Base-by-base conservation (phyloP, 2,329 filamentous ascomycete genomes). In the Cephalotrichum gorgonifer region DNA sequence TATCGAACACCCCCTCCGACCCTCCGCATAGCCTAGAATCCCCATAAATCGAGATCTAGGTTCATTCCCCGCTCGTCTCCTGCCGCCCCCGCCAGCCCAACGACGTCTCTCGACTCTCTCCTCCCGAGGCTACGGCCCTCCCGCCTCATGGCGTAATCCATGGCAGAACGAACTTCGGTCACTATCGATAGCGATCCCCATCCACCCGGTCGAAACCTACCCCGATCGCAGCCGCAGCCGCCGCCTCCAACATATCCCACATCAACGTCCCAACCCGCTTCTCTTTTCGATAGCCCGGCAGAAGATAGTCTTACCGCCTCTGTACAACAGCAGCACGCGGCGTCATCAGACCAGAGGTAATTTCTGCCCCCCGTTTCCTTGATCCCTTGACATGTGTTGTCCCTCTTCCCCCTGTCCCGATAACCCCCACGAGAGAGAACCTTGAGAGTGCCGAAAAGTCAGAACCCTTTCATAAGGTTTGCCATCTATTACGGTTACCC, bases 81-180 rank as follows among this genome's bases (percentile, higher is more conserved):
- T n/a, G n/a, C n/a, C n/a, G n/a, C n/a, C n/a, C n/a, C n/a, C n/a
- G n/a, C n/a, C n/a, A n/a, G n/a, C n/a, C n/a, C n/a, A n/a, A n/a
- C n/a, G 35, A 39, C 17, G 17, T 39, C 35, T 6, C 35, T n/a
- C 35, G 17, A 39, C 46, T 26, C 26, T 43, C 22, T n/a, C 22
- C 41, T 27, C 23, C 44, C 43, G 41, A 28, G 51, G 50, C 46
- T 43, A 35, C 44, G 49, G 61, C 62, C 61, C 63, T 61, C 66
- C 65, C 69, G 74, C 70, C 75, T 71, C 66, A 81, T 81, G 77
- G 77, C 77, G 77, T 81, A 79, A 77, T 77, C 73, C 75, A 81
- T 81, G 78, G 77, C 77, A 79, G 76, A 80, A 74, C 76, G 72
- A 79, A 80, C 67, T 66, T 59, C 63, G 64, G 62, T 30, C 44